Evolutionary conservation across 2,329 filamentous ascomycete genomes (phyloP).

Genomic region (Endocalyx cinctus): DNA sequence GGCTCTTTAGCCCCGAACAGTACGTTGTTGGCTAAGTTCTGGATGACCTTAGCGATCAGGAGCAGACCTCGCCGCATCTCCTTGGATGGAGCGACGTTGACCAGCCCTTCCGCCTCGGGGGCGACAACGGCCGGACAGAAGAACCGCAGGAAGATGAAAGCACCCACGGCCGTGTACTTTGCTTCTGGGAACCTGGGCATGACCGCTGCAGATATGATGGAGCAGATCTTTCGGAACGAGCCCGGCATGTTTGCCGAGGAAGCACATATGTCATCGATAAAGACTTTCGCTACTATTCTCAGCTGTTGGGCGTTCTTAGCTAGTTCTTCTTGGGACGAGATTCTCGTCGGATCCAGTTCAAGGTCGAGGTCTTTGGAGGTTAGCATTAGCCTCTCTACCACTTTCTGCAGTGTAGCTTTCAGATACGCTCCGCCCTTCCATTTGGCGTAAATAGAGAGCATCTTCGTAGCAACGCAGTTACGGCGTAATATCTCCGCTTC

Average conservation of each 20-base stretch:
- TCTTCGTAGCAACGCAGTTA: conserved; percentile 68
- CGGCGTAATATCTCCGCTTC: conserved; percentile 64
- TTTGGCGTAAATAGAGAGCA: conserved; percentile 66
- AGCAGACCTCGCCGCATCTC: conserved; percentile 65
- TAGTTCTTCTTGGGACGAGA: conserved; percentile 56
- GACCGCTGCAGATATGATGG: conserved; percentile 62
- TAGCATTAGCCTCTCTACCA: conserved; percentile 60
- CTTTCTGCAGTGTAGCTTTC: conserved; percentile 60
- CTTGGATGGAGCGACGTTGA: conserved; percentile 56
- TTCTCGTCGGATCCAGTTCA: conserved; percentile 61
- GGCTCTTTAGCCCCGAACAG: conserved; percentile 68
- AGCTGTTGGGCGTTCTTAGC: conserved; percentile 63
- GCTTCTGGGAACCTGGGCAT: conserved; percentile 61
- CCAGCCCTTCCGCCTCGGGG: conserved; percentile 63
- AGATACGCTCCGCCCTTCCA: conserved; percentile 65
- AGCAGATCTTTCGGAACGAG: conserved; percentile 63
- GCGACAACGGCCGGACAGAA: conserved; percentile 70
- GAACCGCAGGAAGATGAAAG: conserved; percentile 67
- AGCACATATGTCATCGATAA: conserved; percentile 65
- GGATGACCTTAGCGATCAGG: conserved; percentile 66
- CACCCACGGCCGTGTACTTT: conserved; percentile 67
- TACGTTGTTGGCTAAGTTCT: conserved; percentile 68
- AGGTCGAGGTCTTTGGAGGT: conserved; percentile 64
- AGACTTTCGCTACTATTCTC: conserved; percentile 63
- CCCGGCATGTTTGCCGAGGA: conserved; percentile 57